Conservation (phyloP, 1,284 basidiomycete genomes). For the Cryptococcus amylolentus region DNA sequence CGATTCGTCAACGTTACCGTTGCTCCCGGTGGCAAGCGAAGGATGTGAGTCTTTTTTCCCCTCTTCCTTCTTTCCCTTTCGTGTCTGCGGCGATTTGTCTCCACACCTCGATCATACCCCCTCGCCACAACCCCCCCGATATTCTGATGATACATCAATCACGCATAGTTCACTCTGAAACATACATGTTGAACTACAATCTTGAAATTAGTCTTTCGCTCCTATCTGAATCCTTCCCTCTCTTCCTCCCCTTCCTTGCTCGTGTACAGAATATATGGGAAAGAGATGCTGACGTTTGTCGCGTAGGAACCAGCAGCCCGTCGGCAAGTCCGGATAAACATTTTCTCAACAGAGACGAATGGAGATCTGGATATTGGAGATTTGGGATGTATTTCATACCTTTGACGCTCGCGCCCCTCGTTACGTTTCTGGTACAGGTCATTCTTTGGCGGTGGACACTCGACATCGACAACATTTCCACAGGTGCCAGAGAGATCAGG, state of each 20-base stretch:
- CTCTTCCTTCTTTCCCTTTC: slow-evolving; percentile 1
- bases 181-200: slow-evolving; percentile 64
- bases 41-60: slow-evolving; percentile 68
- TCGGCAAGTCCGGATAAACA: slow-evolving; percentile 49
- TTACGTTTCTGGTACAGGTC: background rate
- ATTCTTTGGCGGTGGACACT: too few species aligned
- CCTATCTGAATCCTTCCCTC: slow-evolving; percentile 67
- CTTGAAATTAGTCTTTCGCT: slow-evolving; percentile 76
- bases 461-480: too few species aligned
- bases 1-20: slow-evolving; percentile 81
- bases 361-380: slow-evolving; percentile 1
- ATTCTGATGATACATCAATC: slow-evolving; percentile 60
- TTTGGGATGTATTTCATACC: slow-evolving; percentile 11
- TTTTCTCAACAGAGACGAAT: background rate
- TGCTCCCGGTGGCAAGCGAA: slow-evolving; percentile 87
- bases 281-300: slow-evolving; percentile 11
- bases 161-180: slow-evolving; percentile 91
- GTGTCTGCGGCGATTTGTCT: background rate
- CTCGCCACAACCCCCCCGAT: background rate
- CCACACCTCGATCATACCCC: background rate
- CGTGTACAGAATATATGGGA: background rate
- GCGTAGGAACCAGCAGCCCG: slow-evolving; percentile 47
- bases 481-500: too few species aligned
- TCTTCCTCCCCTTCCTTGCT: slow-evolving; percentile 11
- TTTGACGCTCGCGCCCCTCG: slow-evolving; percentile 2